These are phyloP conservation scores for Basidioascus undulatus DNA, from an alignment of 768 basidiomycete genomes.

Conservation along the genomic window DNA sequence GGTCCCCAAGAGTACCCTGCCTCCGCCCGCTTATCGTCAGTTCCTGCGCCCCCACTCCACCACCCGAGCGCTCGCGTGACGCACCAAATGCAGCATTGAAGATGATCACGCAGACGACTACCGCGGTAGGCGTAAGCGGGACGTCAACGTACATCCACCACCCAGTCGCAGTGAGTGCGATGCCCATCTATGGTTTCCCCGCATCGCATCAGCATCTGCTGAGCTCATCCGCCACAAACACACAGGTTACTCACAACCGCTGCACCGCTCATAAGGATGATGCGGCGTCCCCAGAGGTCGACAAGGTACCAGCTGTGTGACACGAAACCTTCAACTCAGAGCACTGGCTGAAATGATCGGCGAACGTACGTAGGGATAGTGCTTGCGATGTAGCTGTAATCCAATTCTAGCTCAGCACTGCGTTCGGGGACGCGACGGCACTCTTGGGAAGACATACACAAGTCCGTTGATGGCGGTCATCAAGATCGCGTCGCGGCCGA, in stretches of 20 bases:
- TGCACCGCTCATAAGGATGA: slow-evolving; percentile 35
- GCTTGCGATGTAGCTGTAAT: slow-evolving; percentile 40
- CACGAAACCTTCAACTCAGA: slow-evolving; percentile 1
- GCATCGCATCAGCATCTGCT: no score
- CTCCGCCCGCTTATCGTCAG: no score
- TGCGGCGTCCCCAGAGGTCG: slow-evolving; percentile 67
- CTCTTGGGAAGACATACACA: no score
- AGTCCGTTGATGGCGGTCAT: slow-evolving; percentile 95
- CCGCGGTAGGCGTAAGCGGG: slow-evolving; percentile 57
- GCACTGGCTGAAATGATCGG: slow-evolving; percentile 11
- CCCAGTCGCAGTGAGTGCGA: slow-evolving; percentile 53
- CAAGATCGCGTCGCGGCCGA: slow-evolving; percentile 71
- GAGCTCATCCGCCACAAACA: no score
- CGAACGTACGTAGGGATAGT: slow-evolving; percentile 47
- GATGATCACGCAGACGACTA: slow-evolving; percentile 66
- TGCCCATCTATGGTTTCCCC: slow-evolving; percentile 79
- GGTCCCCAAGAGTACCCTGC: slow-evolving; percentile 87
- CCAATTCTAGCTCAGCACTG: no score
- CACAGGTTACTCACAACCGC: background rate
- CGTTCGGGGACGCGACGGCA: no score
- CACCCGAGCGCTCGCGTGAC: no score
- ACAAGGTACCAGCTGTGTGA: slow-evolving; percentile 65
- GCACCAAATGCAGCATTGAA: slow-evolving; percentile 78
- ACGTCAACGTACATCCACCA: slow-evolving; percentile 88
- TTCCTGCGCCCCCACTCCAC: no score